Conservation (phyloP, 108 stramenopile species). For the Stephanodiscus triporus region DNA sequence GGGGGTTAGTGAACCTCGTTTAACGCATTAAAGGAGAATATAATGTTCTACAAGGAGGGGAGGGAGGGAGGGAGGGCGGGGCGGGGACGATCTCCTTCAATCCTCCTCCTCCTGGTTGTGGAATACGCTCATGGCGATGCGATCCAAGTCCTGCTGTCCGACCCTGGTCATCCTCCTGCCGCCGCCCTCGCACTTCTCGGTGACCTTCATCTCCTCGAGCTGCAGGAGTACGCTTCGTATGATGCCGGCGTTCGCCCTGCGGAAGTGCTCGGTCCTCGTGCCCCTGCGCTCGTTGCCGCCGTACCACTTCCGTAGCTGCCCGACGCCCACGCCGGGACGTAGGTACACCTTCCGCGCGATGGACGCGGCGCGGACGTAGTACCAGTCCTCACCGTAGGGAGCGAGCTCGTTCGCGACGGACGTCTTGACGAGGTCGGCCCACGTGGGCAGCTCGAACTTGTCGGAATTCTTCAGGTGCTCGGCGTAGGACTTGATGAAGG, state of each 20-base stretch:
- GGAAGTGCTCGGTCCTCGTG: constrained; percentile 91
- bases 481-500: constrained; percentile 94
- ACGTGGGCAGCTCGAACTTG: constrained; percentile 97
- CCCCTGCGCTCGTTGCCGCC: constrained; percentile 94
- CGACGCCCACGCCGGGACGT: constrained; percentile 95
- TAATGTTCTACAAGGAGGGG: not conserved
- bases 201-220: constrained; percentile 95
- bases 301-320: constrained; percentile 95
- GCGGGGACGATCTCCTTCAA: not conserved
- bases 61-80: no score
- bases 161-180: constrained; percentile 91
- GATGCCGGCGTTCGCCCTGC: constrained; percentile 90
- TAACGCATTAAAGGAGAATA: not conserved
- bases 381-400: constrained; percentile 99
- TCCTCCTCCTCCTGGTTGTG: constrained; percentile 66
- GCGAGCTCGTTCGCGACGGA: constrained; percentile 97
- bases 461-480: constrained; percentile 99
- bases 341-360: constrained; percentile 99
- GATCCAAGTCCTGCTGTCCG: constrained; percentile 99
- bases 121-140: constrained; percentile 94
- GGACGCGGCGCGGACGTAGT: constrained; percentile 98
- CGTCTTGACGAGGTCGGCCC: constrained; percentile 98
- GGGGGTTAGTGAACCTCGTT: not conserved
- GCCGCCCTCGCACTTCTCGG: constrained; percentile 86
- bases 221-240: constrained; percentile 95